Percentiles rank a stretch among this genome's conserved stretches.
phyloP scores from a whole-genome alignment of 495 filamentous ascomycete species.

The Lasiosphaeriaceae sp. region DNA sequence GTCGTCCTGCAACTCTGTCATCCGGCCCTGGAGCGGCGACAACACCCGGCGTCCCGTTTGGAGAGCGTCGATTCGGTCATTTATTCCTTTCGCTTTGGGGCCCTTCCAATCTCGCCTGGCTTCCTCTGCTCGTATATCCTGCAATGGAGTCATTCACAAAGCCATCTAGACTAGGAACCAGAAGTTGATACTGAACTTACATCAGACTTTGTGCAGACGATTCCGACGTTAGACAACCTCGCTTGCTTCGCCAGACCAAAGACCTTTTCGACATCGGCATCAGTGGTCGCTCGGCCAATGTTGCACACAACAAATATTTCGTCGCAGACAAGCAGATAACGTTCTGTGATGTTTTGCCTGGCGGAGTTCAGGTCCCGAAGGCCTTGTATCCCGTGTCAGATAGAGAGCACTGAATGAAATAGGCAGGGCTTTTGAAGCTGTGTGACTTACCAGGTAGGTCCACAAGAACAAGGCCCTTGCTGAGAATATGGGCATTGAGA shows the following conservation, averaged over 20 bases:
- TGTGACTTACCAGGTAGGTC: constrained; percentile 32
- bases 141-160: no score
- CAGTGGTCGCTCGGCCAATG: constrained; percentile 30
- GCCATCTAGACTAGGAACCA: no score
- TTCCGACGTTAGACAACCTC: constrained; percentile 31
- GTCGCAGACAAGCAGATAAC: constrained; percentile 34
- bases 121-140: constrained; percentile 19
- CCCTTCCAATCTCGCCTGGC: no score
- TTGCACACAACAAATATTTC: constrained; percentile 35
- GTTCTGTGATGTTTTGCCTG: constrained; percentile 33
- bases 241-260: constrained; percentile 31
- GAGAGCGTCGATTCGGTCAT: neutral
- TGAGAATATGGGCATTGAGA: constrained; percentile 32
- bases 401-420: no score
- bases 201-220: constrained; percentile 37
- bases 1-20: no score
- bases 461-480: constrained; percentile 36
- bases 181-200: neutral
- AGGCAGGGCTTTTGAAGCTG: neutral
- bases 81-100: neutral
- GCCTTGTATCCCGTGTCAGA: neutral
- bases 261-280: constrained; percentile 30
- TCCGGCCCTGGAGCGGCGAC: neutral
- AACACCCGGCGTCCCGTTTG: neutral
- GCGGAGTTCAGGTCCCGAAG: constrained; percentile 36